Base-by-base conservation (phyloP, 1,284 basidiomycete genomes). In the Leccinum griseonigrum region DNA sequence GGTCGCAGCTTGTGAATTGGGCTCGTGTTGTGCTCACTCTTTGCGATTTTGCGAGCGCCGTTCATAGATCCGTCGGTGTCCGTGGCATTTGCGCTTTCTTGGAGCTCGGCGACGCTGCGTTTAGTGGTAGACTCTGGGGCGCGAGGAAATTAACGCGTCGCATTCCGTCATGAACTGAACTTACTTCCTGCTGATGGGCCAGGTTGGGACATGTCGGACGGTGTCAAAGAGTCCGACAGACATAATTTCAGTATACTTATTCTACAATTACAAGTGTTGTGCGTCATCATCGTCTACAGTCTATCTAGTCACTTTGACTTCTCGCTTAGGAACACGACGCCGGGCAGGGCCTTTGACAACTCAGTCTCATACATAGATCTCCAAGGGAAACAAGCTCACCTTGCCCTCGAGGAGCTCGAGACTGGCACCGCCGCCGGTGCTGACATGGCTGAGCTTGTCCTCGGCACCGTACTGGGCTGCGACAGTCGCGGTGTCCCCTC, bases 341-440 rank as follows among this genome's bases (percentile, higher is more conserved):
- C 70, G 5, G 70, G 70, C 2, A 71, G 54, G 43, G 56, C 72
- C 70, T 48, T 71, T 50, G 57, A 56, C 2, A 31, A 18, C n/a
- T 71, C 58, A 71, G 63, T 54, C 16, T 62, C 54, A 46, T 22
- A 26, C 7, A 26, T 18, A 18, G 14, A 50, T 22, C 7, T 16
- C 9, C n/a, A 28, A 46, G 7, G 1, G 7, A 28, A 28, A 8
- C 31, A 32, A 5, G 13, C 71, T 71, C 68, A 92, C 92, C 87
- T 98, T 98, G 79, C 97, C 97, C 82, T 98, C 96, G 66, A 98
- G 85, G 57, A 98, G 85, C 78, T 98, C 96, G 65, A 99, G 85
- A 74, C 90, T 93, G 53, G 97, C 97, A 69, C 97, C 97, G 67
- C 97, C 97, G 67, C 97, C 97, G 51, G 97, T 99, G 71, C 92